Base-by-base conservation (phyloP, 1,284 basidiomycete genomes). In the Ceratobasidium theobromae region DNA sequence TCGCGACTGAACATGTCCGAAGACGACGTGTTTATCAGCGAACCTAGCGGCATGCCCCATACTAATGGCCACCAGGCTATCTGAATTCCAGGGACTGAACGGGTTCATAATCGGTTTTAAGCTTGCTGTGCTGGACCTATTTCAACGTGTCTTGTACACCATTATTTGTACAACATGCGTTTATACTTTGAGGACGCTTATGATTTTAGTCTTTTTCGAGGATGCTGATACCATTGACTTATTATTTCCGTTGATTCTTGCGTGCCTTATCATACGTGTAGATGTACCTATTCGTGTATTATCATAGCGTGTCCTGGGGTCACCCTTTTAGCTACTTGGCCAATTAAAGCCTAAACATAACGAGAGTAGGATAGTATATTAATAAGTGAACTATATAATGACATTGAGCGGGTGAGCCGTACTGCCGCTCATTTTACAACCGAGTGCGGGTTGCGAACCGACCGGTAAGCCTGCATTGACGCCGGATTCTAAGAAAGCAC, bases 241-340 rank as follows among this genome's bases (percentile, higher is more conserved):
- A 64, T 64, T 64, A 33, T 38, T 51, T n/a, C n/a, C 14, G 28
- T 23, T 60, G 43, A 48, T 27, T 55, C 38, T 60, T 27, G 48
- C 27, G 27, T 30, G 49, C 21, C 30, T 32, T 40, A 35, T 48
- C 49, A 41, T 64, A 64, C 45, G 32, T 53, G 60, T 64, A 64
- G 60, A 64, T 64, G 60, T 64, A 64, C 60, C 51, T 64, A 53
- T 23, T 53, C 45, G 40, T 64, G 60, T 64, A 64, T 23, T 48
- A 64, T 35, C 25, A 49, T 23, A n/a, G 49, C 41, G 27, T 53
- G 25, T 28, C 40, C 41, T 64, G 48, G 60, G 53, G 48, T 11
- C 43, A 43, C 32, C 8, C 21, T 27, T 18, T 46, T 60, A 27
- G 14, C 43, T 57, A 6, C 9, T n/a, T 41, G 28, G 49, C 32